Base-by-base conservation (phyloP, 2,329 filamentous ascomycete species). In the Biscogniauxia sp. region DNA sequence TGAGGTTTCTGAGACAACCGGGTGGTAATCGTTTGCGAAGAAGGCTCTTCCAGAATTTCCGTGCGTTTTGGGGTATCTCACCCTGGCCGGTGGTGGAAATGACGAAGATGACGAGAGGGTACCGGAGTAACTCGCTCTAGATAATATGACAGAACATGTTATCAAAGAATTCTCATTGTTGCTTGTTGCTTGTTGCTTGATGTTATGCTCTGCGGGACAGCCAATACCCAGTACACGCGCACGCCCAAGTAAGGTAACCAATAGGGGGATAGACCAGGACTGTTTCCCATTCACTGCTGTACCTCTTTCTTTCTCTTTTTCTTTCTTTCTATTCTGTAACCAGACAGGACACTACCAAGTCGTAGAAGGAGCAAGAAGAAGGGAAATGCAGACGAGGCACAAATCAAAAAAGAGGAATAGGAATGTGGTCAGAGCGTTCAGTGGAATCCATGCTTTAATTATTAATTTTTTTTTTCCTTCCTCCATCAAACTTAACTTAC, bases 1-100 rank as follows among this genome's bases (percentile, higher is more conserved):
- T 82, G 63, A 96, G 78, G 37, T 83, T 82, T 45, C 79, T 73
- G 49, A 99, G 79, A 68, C 88, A 93, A 17, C 84, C 85, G 2
- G 87, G 81, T 13, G 89, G 85, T 26, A 99, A 82, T 68, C 87
- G 91, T 74, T 90, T 93, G 66, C 92, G 84, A 19, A 96, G 80
- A 45, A 99, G 81, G 61, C 87, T 90, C 72, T 86, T 92, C 95
- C 95, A 99, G 72, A 99, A 93, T 1, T 78, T 79, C 51, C 87
- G 82, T 2, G 90, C 87, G 79, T 98, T 98, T 59, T 86, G 85
- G 2, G 95, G 95, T 72, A 98, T 84, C 66, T 98, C 93, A 5
- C 95, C 95, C 77, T 99, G 94, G 5, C 95, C 95, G 0, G 95
- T 97, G 0, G 95, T 99, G 5, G 95, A 96, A 20, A 96, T 80